phyloP scores from a whole-genome alignment of 495 filamentous ascomycete genomes.

The Geoglossum glabrum region DNA sequence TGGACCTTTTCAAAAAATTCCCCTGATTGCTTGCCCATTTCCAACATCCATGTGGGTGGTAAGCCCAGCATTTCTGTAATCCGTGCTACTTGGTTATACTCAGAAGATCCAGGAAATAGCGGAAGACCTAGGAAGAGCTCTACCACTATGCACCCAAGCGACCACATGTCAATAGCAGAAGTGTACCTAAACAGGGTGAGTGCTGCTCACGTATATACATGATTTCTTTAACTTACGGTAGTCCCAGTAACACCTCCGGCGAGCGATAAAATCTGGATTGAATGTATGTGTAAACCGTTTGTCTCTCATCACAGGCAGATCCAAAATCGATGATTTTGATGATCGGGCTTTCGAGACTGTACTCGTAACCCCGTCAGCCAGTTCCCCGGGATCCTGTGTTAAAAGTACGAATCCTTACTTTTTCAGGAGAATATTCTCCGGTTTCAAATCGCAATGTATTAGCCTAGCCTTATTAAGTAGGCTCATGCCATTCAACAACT shows the following conservation, averaged over 20 bases:
- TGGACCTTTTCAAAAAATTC: slow-evolving; percentile 95
- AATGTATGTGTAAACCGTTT: slow-evolving; percentile 99
- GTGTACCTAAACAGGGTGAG: slow-evolving; percentile 44
- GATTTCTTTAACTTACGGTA: slow-evolving; percentile 37
- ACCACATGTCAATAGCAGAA: slow-evolving; percentile 99
- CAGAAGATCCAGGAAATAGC: slow-evolving; percentile 91
- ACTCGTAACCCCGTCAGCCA: slow-evolving; percentile 8
- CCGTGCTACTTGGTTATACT: slow-evolving; percentile 94
- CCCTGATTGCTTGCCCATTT: slow-evolving; percentile 93
- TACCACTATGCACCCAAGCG: slow-evolving; percentile 93
- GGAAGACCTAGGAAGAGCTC: slow-evolving; percentile 92
- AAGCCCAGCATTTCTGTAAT: slow-evolving; percentile 98
- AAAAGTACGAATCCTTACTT: slow-evolving; percentile 35
- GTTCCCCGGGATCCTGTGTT: background rate
- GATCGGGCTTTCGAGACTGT: slow-evolving; percentile 84
- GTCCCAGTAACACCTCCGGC: slow-evolving; percentile 79
- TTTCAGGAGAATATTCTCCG: slow-evolving; percentile 94
- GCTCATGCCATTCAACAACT: slow-evolving; percentile 79
- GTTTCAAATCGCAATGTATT: slow-evolving; percentile 97
- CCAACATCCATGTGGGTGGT: slow-evolving; percentile 96
- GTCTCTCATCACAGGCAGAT: slow-evolving; percentile 92
- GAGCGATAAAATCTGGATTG: slow-evolving; percentile 97
- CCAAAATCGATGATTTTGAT: slow-evolving; percentile 99
- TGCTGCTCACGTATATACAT: background rate
- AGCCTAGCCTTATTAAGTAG: slow-evolving; percentile 89